Evolutionary conservation across 192 early-diverging fungal genomes (phyloP), one percentile per base, ranked within the genome.

Genomic region (Podila horticola): DNA sequence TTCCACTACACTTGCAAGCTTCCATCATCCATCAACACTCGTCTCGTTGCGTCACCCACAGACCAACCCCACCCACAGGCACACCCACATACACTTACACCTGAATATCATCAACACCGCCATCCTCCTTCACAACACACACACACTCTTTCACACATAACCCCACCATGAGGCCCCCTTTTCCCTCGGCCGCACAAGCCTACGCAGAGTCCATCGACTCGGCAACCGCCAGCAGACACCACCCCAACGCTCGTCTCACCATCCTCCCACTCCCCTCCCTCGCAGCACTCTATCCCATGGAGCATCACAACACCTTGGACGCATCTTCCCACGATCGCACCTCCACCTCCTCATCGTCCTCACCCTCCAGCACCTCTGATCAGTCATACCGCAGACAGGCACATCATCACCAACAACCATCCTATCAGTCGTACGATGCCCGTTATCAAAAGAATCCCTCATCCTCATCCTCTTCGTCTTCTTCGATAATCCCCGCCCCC

Each of bases 131-230:
- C 29, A 19, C 11, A 20, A 19, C 11, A 20, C 38, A 34, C 30
- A 62, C 28, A 50, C n/a, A 55, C n/a, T n/a, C n/a, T n/a, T n/a
- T n/a, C 12, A 55, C 50, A 52, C 20, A 52, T 22, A 52, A 52
- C 2, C 51, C 20, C 52, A 48, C 48, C 22, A 84, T 84, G 70
- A 73, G 67, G 30, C 66, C 83, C 17, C 74, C 75, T 13, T 79
- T 84, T 55, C 74, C 75, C 15, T 84, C 83, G 7, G 65, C 83
- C 15, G 74, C 83, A 38, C 72, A 79, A 48, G 74, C 75, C 2
- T 76, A 76, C 31, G 69, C 82, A 28, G 70, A 75, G 71, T 84
- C 72, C 48, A 72, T 77, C 55, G 74, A 84, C 71, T 81, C 77
- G n/a, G 77, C 72, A n/a, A 81, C 77, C 2, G 62, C 77, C 34